Evolutionary conservation across 257 asterid species (phyloP), one percentile per base, ranked within the genome.

Genomic region (Parsonsia alboflavescens): DNA sequence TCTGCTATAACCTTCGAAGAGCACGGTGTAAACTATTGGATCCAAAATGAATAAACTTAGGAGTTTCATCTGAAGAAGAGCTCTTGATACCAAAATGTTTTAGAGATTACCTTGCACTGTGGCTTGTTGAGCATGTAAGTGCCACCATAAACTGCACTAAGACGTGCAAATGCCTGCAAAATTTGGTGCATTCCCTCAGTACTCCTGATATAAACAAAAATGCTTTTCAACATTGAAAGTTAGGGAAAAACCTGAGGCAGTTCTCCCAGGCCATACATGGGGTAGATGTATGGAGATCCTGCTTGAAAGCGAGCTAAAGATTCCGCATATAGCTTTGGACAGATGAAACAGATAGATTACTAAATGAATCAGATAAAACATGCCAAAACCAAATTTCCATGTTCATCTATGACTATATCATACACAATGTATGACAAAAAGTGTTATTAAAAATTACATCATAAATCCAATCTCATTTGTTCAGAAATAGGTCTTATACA

Each of bases 141-240:
- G 69, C 99, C 99, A 28, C 99, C 99, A 84, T 95, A 95, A 80
- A 95, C 99, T 53, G 98, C 99, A 82, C 99, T 95, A 19, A 95
- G 91, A 69, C 99, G 98, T 67, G 99, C 98, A 84, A 95, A 95
- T 28, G 97, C 99, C 99, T 94, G 89, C 71, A 75, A 73, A 73
- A 42, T 56, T 33, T n/a, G 68, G 70, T 66, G 48, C 30, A 52
- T 2, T 2, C 24, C 62, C 19, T 64, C 44, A 75, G 41, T 62
- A 41, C 22, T 53, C 24, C 61, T 45, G 56, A 62, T 11, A 16
- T 30, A 53, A 69, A 15, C 4, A 46, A 72, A 26, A 24, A 62
- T 54, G 36, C 49, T 73, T 70, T 69, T 64, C 70, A 80, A 77
- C 48, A 33, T 52, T 50, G 19, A 46, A 46, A 70, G 64, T 72